These are phyloP conservation scores for Millerozyma miso DNA, from an alignment of 805 yeast species.

Conservation along the genomic window DNA sequence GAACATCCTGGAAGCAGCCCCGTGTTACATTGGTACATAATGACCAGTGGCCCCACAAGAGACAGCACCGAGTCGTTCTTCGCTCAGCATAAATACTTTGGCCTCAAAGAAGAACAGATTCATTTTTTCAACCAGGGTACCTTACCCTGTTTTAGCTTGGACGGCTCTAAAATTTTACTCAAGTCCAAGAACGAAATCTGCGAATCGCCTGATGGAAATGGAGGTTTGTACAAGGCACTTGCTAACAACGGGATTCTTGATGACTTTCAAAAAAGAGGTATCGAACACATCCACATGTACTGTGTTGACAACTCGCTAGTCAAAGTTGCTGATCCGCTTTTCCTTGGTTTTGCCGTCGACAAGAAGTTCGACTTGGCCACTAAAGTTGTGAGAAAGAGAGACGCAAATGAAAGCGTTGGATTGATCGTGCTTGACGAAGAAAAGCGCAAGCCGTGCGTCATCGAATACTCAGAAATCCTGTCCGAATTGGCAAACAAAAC, in stretches of 20 bases:
- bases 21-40: slow-evolving; percentile 76
- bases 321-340: slow-evolving; percentile 87
- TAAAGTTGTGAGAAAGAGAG: slow-evolving; percentile 90
- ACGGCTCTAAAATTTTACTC: slow-evolving; percentile 68
- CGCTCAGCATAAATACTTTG: slow-evolving; percentile 59
- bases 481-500: slow-evolving; percentile 62
- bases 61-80: slow-evolving; percentile 71
- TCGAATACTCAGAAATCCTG: slow-evolving; percentile 91
- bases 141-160: slow-evolving; percentile 76
- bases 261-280: slow-evolving; percentile 63
- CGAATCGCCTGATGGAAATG: slow-evolving; percentile 96
- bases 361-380: slow-evolving; percentile 75
- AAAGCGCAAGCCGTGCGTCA: slow-evolving; percentile 71
- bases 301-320: slow-evolving; percentile 95
- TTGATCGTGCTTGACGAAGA: slow-evolving; percentile 69
- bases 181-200: slow-evolving; percentile 54
- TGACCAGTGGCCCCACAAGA: slow-evolving; percentile 92
- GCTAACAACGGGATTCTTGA: slow-evolving; percentile 56
- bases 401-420: slow-evolving; percentile 86
- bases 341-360: slow-evolving; percentile 76
- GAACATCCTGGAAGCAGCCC: slow-evolving; percentile 22
- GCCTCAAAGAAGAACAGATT: slow-evolving; percentile 57
- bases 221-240: slow-evolving; percentile 90
- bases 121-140: slow-evolving; percentile 92
- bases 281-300: slow-evolving; percentile 91